Percentiles rank a stretch among this genome's conserved stretches.
Evolutionary conservation across 2,329 filamentous ascomycete genomes (phyloP).

Genomic region (Apiospora sp.): DNA sequence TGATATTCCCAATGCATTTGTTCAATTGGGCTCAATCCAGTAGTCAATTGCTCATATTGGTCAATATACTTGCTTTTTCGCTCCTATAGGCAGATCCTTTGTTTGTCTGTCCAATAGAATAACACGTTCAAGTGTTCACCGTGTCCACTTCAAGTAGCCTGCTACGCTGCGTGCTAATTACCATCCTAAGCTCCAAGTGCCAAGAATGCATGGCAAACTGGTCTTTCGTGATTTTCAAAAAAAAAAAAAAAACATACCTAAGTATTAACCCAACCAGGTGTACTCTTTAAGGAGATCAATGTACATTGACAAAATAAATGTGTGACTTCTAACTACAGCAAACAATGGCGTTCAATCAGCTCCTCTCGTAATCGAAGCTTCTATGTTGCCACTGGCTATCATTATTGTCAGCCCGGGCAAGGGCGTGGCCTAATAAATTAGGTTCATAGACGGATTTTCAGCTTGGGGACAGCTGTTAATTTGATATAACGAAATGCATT

Average conservation of each 20-base stretch:
- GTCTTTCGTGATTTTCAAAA: neutral
- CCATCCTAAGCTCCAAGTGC: neutral
- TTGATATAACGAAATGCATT: neutral
- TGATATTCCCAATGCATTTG: neutral
- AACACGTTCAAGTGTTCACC: neutral
- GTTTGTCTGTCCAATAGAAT: slow-evolving; percentile 17
- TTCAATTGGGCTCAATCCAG: neutral
- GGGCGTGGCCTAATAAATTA: neutral
- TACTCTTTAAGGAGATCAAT: neutral
- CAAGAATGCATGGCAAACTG: neutral
- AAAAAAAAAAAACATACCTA: too few relatives aligned
- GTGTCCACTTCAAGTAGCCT: slow-evolving; percentile 9
- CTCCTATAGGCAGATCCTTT: neutral
- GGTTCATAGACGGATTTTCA: neutral
- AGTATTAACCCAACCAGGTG: neutral
- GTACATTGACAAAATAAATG: neutral
- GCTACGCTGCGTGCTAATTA: neutral
- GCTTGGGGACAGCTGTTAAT: neutral
- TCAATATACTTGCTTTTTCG: neutral
- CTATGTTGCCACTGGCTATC: neutral
- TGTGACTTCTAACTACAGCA: neutral
- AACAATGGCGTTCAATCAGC: neutral
- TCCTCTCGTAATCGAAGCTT: neutral
- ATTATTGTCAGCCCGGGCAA: neutral
- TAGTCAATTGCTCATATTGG: neutral